Conservation (phyloP, 176 grass and related monocot genomes). For the Aegilops umbellulata region DNA sequence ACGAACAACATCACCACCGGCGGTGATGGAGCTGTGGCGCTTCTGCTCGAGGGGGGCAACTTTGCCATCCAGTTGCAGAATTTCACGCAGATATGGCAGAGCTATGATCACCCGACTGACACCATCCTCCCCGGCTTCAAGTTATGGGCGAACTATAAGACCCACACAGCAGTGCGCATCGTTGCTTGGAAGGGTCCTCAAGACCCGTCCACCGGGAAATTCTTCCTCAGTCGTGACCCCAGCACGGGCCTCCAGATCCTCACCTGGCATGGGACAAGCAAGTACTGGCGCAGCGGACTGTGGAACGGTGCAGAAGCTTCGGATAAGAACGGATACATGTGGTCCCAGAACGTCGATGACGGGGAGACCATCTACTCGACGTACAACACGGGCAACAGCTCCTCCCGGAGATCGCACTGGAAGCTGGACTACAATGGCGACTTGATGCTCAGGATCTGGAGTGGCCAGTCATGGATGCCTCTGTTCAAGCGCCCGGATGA, state of each 20-base stretch:
- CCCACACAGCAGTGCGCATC: neutral
- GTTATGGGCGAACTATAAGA: neutral
- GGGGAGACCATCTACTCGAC: neutral
- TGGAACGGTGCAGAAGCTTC: neutral
- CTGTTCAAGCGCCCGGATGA: neutral
- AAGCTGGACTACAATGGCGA: neutral
- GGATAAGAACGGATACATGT: neutral
- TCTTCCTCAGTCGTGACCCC: neutral
- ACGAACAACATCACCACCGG: neutral
- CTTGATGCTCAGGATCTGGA: neutral
- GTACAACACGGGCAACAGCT: neutral
- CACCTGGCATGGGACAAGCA: neutral
- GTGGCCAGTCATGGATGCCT: neutral
- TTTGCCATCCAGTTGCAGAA: conserved; percentile 5
- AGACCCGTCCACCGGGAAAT: neutral
- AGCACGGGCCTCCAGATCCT: neutral
- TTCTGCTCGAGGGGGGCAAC: conserved; percentile 33
- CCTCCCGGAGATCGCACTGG: neutral
- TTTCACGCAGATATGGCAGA: conserved; percentile 1
- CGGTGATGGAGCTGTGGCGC: neutral
- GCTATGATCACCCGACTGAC: neutral
- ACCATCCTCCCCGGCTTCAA: neutral
- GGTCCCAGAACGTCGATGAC: neutral
- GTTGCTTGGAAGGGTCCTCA: neutral
- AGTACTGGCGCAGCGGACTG: conserved; percentile 37